Evolutionary conservation across 1,284 basidiomycete genomes (phyloP), one percentile per base, ranked within the genome.

Genomic region (Thelephora terrestris): DNA sequence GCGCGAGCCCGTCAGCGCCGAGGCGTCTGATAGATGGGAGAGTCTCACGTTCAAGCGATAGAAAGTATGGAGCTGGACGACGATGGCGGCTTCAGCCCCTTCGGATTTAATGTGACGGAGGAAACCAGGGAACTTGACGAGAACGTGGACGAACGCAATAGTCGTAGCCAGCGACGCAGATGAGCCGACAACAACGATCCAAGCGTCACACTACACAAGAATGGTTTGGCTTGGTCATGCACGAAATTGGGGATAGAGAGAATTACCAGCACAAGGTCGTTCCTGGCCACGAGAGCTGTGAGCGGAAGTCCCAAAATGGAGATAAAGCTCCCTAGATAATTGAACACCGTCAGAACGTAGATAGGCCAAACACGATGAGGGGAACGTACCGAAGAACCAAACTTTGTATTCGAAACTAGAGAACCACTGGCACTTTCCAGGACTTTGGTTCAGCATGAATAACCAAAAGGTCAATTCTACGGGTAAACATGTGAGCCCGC

Each of bases 381-480:
- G 47, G 12, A 48, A 61, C 71, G 27, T 59, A 83, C 66, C 59
- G 23, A 59, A 47, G 46, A 63, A 65, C 66, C 66, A 68, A 10
- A 66, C 37, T 23, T 59, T 50, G 46, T 66, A 68, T 47, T 68
- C 66, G 63, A 63, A 65, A 50, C 66, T 67, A 10, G 57, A 59
- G 49, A 88, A 87, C 85, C 85, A 88, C 34, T 76, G 69, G 3
- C 78, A 73, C 55, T 79, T 78, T 32, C 69, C 64, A 0, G 80
- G 79, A 2, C 79, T 79, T 64, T 86, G 84, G 52, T 84, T 75
- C 32, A 85, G 70, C 10, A 87, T 71, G 59, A 86, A 88, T 27
- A 87, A 57, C 84, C 85, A 88, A 56, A 88, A 88, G 0, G 77
- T 71, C 14, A 87, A 70, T 58, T 88, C 85, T 85, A 60, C 27